Evolutionary conservation across 73 alveolate genomes (phyloP), one percentile per base, ranked within the genome.

Genomic region (Tetrahymena borealis): DNA sequence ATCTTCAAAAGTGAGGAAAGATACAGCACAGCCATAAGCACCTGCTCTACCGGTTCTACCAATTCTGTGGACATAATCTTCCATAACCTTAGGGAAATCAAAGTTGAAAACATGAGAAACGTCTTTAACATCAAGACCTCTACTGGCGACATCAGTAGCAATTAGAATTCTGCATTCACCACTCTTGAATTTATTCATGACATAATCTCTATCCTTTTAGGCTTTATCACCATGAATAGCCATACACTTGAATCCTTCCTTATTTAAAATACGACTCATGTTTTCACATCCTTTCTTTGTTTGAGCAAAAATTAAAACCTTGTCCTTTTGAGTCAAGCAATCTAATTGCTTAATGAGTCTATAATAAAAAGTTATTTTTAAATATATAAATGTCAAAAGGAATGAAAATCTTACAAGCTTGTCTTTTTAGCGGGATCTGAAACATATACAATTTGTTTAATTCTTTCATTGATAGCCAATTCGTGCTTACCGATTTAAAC

Each of bases 31-130:
- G 39, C 99, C 99, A 20, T 91, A 94, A 33, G 97, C 95, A 18
- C 99, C 99, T 0, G 99, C 99, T 92, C 99, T 92, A 0, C 98
- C 99, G 0, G 99, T 98, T 92, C 99, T 97, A 12, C 99, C 99
- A 13, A 98, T 97, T 91, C 99, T 94, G 91, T 98, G 99, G 32
- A 98, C 96, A 95, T 98, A 98, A 91, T 96, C 98, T 94, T 98
- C 98, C 24, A 96, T 96, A 91, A 96, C 97, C 91, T 94, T 94
- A 16, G 99, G 99, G 96, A 98, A 92, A 91, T 98, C 99, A 94
- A 96, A 98, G 94, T 98, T 98, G 90, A 98, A 96, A 24, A 98
- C 98, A 42, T 91, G 94, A 78, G 91, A 95, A 39, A 98, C 96
- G 78, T 97, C 98, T 35, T 97, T 96, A 20, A 98, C 98, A 95